These are phyloP conservation scores for Porphyrellus cyaneotinctus DNA, from an alignment of 768 basidiomycete species.

Conservation along the genomic window DNA sequence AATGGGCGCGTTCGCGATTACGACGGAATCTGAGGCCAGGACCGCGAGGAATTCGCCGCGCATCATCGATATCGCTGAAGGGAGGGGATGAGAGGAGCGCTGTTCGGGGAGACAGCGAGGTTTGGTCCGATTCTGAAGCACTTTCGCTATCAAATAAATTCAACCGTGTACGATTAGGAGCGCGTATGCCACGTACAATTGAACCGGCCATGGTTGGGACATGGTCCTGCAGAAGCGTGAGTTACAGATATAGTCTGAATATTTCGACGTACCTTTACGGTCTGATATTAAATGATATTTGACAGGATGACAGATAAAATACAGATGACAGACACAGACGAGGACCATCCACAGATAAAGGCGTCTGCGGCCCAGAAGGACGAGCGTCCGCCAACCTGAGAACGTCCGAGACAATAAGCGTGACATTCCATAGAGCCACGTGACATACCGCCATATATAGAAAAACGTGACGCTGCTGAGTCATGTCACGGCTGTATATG, in stretches of 20 bases:
- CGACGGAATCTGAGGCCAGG: constrained; percentile 32
- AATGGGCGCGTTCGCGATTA: constrained; percentile 34
- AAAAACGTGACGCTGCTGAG: constrained; percentile 14
- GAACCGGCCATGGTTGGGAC: constrained; percentile 25
- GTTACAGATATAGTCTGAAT: not conserved
- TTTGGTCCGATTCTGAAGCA: constrained; percentile 25
- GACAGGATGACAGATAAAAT: not conserved
- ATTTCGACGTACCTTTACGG: constrained; percentile 4
- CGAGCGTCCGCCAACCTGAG: not conserved
- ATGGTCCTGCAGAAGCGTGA: constrained; percentile 19
- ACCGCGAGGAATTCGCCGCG: constrained; percentile 21
- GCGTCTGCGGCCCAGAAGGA: constrained; percentile 2
- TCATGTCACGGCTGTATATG: constrained; percentile 36
- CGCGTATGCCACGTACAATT: constrained; percentile 17
- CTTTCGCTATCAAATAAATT: constrained; percentile 8
- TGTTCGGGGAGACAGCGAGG: constrained; percentile 28
- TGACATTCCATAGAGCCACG: constrained; percentile 24
- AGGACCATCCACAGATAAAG: constrained; percentile 14
- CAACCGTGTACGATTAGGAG: not conserved
- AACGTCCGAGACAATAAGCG: constrained; percentile 13
- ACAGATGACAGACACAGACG: not conserved
- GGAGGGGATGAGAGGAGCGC: constrained; percentile 26
- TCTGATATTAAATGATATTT: not conserved
- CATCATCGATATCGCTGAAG: constrained; percentile 10
- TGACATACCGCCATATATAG: not conserved